Evolutionary conservation across 495 filamentous ascomycete species (phyloP).

Genomic region (Achaetomiella virescens): DNA sequence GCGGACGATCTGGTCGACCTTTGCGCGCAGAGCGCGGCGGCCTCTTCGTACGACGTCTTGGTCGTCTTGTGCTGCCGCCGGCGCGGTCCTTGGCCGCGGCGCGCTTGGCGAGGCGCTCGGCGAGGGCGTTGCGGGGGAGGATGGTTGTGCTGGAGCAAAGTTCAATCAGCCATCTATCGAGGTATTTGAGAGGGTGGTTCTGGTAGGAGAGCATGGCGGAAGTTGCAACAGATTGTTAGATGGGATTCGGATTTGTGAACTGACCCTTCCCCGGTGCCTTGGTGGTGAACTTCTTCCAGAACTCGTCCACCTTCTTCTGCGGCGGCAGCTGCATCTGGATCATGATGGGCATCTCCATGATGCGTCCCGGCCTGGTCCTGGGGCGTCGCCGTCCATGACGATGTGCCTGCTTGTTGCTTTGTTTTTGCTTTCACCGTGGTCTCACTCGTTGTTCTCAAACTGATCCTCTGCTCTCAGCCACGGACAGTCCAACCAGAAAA

Average conservation of each 20-base stretch:
- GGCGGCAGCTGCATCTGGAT: slow-evolving; percentile 43
- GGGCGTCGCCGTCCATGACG: not conserved
- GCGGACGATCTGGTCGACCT: slow-evolving; percentile 73
- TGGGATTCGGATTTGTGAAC: not conserved
- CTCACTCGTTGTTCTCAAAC: too few relatives aligned
- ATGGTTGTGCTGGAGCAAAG: slow-evolving; percentile 53
- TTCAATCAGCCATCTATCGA: not conserved
- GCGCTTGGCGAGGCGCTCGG: slow-evolving; percentile 58
- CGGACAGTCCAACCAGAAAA: too few relatives aligned
- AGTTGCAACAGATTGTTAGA: not conserved
- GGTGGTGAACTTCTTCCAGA: slow-evolving; percentile 72
- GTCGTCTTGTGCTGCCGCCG: slow-evolving; percentile 25
- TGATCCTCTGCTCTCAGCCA: too few relatives aligned
- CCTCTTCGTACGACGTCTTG: slow-evolving; percentile 66
- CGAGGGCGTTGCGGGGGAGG: slow-evolving; percentile 67
- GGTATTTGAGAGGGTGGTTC: not conserved
- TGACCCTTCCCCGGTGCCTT: slow-evolving; percentile 52
- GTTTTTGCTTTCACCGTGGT: too few relatives aligned
- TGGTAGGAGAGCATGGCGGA: not conserved
- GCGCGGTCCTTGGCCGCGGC: slow-evolving; percentile 35
- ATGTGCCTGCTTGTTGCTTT: not conserved
- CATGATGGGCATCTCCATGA: slow-evolving; percentile 17
- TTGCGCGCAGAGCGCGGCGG: slow-evolving; percentile 60
- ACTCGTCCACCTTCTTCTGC: slow-evolving; percentile 66
- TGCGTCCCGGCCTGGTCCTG: not conserved